Conservation (phyloP, 2,329 filamentous ascomycete genomes). For the Pseudomassariella vexata region DNA sequence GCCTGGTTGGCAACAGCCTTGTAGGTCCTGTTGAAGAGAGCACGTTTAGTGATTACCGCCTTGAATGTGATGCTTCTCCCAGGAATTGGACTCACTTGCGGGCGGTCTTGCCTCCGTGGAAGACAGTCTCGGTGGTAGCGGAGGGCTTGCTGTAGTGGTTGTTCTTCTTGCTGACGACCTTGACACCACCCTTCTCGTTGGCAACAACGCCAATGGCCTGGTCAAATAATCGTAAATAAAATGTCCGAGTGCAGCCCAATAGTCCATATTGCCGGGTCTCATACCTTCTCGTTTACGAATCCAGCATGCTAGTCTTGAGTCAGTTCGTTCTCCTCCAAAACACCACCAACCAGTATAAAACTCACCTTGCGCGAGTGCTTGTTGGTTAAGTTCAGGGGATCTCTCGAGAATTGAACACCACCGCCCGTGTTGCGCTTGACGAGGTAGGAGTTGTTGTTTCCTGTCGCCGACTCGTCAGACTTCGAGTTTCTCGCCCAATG, state of each 20-base stretch:
- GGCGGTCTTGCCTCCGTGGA: constrained; percentile 65
- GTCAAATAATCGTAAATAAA: constrained; percentile 21
- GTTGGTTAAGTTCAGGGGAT: constrained; percentile 92
- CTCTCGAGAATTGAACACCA: constrained; percentile 85
- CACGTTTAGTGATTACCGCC: constrained; percentile 1
- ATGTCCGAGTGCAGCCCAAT: constrained; percentile 5
- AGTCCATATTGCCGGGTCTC: constrained; percentile 9
- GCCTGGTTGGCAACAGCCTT: constrained; percentile 76
- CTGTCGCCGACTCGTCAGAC: constrained; percentile 37
- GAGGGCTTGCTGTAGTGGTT: constrained; percentile 68
- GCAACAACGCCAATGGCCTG: constrained; percentile 78
- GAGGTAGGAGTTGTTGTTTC: constrained; percentile 83
- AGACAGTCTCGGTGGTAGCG: constrained; percentile 59
- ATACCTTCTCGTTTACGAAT: constrained; percentile 90
- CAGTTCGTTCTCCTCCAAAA: constrained; percentile 2
- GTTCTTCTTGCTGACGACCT: constrained; percentile 80
- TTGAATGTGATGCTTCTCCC: no score
- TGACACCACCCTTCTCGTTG: constrained; percentile 72
- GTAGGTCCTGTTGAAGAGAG: constrained; percentile 62
- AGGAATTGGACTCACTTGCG: constrained; percentile 65
- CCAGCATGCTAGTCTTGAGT: constrained; percentile 69
- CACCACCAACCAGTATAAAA: no score
- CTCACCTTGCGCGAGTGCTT: constrained; percentile 81
- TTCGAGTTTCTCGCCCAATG: background rate
- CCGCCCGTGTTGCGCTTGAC: constrained; percentile 80